Base-by-base conservation (phyloP, 805 yeast genomes). In the Candida koratica region DNA sequence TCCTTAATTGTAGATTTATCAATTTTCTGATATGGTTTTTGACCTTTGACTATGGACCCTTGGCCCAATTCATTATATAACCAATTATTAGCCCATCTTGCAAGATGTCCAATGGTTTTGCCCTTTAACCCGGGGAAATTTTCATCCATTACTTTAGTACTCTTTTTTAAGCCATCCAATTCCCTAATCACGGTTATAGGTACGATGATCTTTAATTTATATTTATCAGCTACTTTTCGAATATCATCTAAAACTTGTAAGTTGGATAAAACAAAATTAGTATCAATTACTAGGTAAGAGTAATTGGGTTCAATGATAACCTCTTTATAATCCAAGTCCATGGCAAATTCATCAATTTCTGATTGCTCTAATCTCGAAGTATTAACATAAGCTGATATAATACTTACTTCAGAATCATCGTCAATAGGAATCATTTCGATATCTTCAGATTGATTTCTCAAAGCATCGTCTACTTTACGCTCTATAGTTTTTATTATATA, bases 31-130 rank as follows among this genome's bases (percentile, higher is more conserved):
- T 62, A 55, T 12, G 71, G 28, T 44, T 69, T 75, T 54, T 89
- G 96, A 0, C 85, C 94, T 31, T 71, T 59, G 0, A 71, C 65
- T 0, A 71, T 58, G 19, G 69, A 64, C 4, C 55, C 51, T 5
- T 67, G 64, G 3, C 88, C 84, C 14, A 89, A 60, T 31, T 69
- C 62, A 13, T 58, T 52, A 47, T 77, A 84, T 9, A 85, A 71
- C 96, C 96, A 89, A 43, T 76, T 79, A 47, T 75, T 85, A 0
- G 93, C 94, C 62, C 69, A 60, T 25, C 95, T 61, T 0, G 93
- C 90, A 29, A 76, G 54, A 19, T 55, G 61, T 0, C 84, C 79
- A 7, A 82, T 67, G 0, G 78, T 55, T 14, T 54, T 43, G 6
- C 48, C 51, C 4, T 54, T 48, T 4, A 54, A 22, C 9, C 42